Percentiles rank a stretch among this genome's conserved stretches.
Conservation (phyloP, 306 rosid genomes). For the Aeschynomene evenia region DNA sequence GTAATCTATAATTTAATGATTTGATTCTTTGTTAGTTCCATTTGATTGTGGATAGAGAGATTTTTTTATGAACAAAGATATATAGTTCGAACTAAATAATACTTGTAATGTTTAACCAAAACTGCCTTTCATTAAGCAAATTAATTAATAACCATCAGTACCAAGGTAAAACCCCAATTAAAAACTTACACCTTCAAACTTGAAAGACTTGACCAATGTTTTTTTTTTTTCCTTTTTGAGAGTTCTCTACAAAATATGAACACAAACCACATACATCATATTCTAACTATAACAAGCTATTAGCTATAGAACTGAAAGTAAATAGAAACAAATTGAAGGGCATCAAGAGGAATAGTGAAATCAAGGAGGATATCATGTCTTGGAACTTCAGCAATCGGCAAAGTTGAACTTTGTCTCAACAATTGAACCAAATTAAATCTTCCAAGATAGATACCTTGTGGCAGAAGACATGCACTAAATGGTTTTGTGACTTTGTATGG, state of each 20-base stretch:
- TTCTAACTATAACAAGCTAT: slow-evolving; percentile 10
- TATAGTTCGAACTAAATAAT: neutral
- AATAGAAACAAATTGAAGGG: neutral
- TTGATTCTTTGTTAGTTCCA: too few relatives aligned
- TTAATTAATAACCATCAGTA: neutral
- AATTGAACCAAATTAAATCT: slow-evolving; percentile 1
- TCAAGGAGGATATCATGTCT: neutral
- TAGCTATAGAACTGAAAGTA: neutral
- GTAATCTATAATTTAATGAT: too few relatives aligned
- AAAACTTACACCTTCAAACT: slow-evolving; percentile 4
- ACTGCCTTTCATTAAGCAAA: neutral
- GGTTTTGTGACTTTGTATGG: neutral
- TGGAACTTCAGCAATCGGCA: slow-evolving; percentile 1
- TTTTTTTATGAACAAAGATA: too few relatives aligned
- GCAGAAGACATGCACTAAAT: slow-evolving; percentile 9
- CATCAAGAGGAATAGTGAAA: neutral
- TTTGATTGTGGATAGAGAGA: too few relatives aligned
- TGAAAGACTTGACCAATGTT: neutral
- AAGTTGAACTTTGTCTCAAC: slow-evolving; percentile 5
- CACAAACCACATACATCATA: slow-evolving; percentile 18
- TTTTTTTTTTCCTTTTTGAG: neutral
- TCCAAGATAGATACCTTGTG: neutral
- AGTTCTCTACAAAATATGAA: slow-evolving; percentile 20
- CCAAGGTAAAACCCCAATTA: neutral
- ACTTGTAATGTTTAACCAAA: neutral